Base-by-base conservation (phyloP, 306 rosid genomes). In the Lithocarpus polystachyus region DNA sequence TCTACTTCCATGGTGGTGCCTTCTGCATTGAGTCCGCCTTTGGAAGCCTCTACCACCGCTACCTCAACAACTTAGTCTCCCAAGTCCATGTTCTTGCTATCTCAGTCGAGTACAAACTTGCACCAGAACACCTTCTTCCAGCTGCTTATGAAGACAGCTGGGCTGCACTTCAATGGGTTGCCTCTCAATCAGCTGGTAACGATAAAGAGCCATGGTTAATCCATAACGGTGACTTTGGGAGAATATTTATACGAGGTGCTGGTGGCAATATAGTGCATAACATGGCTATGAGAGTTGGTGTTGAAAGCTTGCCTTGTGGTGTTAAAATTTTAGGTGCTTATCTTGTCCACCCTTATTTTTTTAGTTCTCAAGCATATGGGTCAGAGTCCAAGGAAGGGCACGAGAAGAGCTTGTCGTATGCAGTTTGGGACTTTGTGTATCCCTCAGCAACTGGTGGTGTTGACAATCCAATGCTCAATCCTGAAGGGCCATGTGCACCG, bases 401-500 rank as follows among this genome's bases (percentile, higher is more conserved):
- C 5, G 84, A 81, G 11, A 19, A 79, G 75, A 79, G 82, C 9
- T 22, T 67, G 5, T 10, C 65, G 0, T 28, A 19, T 82, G 9
- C 22, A 37, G 23, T 61, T 5, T 88, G 91, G 91, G 65, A 59
- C 28, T 78, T 78, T 7, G 79, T 77, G 57, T 87, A 85, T 59
- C 90, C 88, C 0, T 45, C 72, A 52, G 90, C 88, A 6, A 57
- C 77, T 3, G 75, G 69, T 2, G 94, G 87, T 17, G 72, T 83
- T 0, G 88, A 88, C 29, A 88, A 84, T 53, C 88, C 87, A 0
- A 7, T 77, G 79, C 68, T 90, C 5, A 88, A 90, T 51, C 94
- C 90, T 0, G 51, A 68, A 72, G 88, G 31, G 35, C 9, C 64
- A 4, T 85, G 70, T 2, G 88, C 91, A 24, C 83, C 89, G 0